A percentile compares a stretch with the other conserved stretches of the same genome.
These are phyloP conservation scores for Coemansia sp. DNA, from an alignment of 192 early-diverging fungal species.

Conservation along the genomic window DNA sequence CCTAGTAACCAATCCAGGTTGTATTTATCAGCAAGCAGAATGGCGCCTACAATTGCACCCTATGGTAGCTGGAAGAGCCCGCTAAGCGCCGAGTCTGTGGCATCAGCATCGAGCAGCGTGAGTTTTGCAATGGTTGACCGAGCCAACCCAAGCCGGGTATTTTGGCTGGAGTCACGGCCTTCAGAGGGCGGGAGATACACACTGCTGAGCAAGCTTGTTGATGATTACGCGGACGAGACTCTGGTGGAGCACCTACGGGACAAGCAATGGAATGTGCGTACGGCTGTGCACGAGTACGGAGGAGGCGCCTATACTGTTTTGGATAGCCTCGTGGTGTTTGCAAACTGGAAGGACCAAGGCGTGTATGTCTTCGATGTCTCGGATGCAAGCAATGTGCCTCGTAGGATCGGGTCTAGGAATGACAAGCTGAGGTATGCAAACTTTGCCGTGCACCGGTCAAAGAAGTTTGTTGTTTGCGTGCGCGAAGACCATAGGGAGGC, in stretches of 20 bases:
- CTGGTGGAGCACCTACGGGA: conserved; percentile 28
- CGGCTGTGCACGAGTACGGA: conserved; percentile 77
- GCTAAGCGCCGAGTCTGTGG: conserved; percentile 21
- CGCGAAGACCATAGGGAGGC: conserved; percentile 69
- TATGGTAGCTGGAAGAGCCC: conserved; percentile 50
- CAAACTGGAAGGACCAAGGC: conserved; percentile 57
- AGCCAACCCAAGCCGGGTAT: conserved; percentile 23
- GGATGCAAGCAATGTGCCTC: conserved; percentile 8
- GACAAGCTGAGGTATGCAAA: conserved; percentile 61
- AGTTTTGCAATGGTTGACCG: conserved; percentile 23
- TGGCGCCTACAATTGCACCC: conserved; percentile 1
- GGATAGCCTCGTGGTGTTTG: conserved; percentile 58
- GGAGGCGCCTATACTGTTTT: conserved; percentile 59
- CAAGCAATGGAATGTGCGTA: conserved; percentile 57
- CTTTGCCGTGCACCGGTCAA: conserved; percentile 55
- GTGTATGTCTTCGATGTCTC: conserved; percentile 51
- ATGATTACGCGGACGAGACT: conserved; percentile 20
- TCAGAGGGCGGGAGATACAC: conserved; percentile 31
- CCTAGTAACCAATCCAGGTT: too few relatives aligned
- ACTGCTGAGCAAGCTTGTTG: conserved; percentile 31
- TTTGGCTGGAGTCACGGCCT: conserved; percentile 46
- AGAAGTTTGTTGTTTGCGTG: conserved; percentile 59
- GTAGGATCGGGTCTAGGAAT: conserved; percentile 48
- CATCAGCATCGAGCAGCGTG: conserved; percentile 16
- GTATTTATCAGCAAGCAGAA: too few relatives aligned